Base-by-base conservation (phyloP, 495 filamentous ascomycete species). In the Xylaria castorea region DNA sequence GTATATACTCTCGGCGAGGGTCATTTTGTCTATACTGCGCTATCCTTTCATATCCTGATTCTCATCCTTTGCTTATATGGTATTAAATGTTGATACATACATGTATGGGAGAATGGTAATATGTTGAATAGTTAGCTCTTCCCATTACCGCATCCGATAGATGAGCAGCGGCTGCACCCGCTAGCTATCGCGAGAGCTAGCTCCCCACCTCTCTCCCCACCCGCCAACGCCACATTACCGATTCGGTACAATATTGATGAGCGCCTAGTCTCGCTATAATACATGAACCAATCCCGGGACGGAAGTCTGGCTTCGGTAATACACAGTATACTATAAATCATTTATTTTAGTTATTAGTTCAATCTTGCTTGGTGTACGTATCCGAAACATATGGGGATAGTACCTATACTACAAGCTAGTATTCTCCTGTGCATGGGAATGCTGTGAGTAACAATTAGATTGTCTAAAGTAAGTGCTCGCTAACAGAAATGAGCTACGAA, bases 131-230 rank as follows among this genome's bases (percentile, higher is more conserved):
- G 25, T 3, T 7, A 30, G 14, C 7, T 9, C 16, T 8, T 36
- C 14, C 22, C 18, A 18, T 8, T 34, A 20, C 58, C 0, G 8
- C 12, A 61, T 14, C 53, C 7, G 53, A 27, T 30, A 63, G 60
- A 38, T 64, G 16, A 67, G 20, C 48, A 32, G 1, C 48, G 65
- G 65, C 65, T 67, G 11, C 25, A 67, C 46, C 65, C 65, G 65
- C 46, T 48, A 67, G 9, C n/a, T 27, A 42, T 64, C 18, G 18
- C n/a, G 44, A 66, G 8, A 27, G n/a, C 61, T 61, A 64, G 61
- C 61, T 44, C 60, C 36, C 34, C 64, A 60, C 60, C 18, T 27
- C 22, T 2, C 42, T 32, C 34, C 40, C 36, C 38, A 27, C 44
- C 42, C 6, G 27, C 18, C 1, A 9, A 40, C 27, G 46, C 64